Evolutionary conservation across 352 stramenopile genomes (phyloP), one percentile per base, ranked within the genome.

Genomic region (Chrysophaeum taylorii): DNA sequence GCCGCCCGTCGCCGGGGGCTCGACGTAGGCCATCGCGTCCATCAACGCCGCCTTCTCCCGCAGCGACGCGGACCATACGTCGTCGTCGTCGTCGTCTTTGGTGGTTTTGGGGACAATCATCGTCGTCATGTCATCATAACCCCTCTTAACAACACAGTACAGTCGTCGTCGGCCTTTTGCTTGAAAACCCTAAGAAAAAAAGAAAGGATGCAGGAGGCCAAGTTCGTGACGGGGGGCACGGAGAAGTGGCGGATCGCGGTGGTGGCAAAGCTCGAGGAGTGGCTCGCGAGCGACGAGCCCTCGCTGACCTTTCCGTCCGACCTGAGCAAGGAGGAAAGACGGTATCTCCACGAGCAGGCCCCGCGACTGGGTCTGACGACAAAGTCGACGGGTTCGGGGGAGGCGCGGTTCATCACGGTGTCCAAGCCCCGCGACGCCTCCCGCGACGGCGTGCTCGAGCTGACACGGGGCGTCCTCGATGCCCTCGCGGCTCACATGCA

Each of bases 301-400:
- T 70, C 69, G 39, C 69, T 87, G 15, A 76, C 75, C 37, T 75
- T 90, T 41, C 76, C 81, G 15, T 23, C 78, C 0, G 69, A 75
- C 68, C 73, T 90, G 35, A 87, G 79, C 38, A 88, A 86, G 69
- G 85, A 79, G 1, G 79, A 89, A 75, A 67, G 84, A 35, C 83
- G 84, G 48, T 92, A 82, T 63, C 68, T 91, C 1, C 85, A 92
- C 73, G 64, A 87, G 69, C 67, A 85, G n/a, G 75, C 80, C 16
- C 68, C 63, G 1, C 71, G 85, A 66, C 73, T 90, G 23, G 84
- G 84, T 25, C 70, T 91, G 31, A 76, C 76, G 33, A 82, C 72
- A 57, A 91, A 90, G 68, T 84, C 73, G 41, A 77, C 76, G 43
- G 85, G 85, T 15, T 87, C 86, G 70, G 84, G 81, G 16, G 76